A percentile compares a stretch with the other conserved stretches of the same genome.
These are phyloP conservation scores for Wickerhamiella bombiphila DNA, from an alignment of 805 yeast genomes.

Conservation along the genomic window DNA sequence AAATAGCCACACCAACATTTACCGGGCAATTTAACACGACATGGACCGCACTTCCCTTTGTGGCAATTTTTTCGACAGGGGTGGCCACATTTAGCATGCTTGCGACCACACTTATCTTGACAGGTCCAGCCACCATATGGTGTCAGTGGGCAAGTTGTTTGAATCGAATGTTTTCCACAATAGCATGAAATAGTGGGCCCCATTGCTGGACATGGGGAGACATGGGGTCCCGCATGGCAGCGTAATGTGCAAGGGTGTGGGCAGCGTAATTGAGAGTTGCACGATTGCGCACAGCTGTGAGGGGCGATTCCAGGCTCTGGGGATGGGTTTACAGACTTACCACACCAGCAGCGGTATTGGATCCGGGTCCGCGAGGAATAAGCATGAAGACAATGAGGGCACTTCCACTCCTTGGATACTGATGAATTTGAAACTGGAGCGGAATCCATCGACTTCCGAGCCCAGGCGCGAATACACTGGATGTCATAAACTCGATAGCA, in stretches of 20 bases:
- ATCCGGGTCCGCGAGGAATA: slow-evolving; percentile 5
- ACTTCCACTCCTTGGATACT: slow-evolving; percentile 12
- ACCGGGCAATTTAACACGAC: slow-evolving; percentile 19
- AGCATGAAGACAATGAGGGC: slow-evolving; percentile 16
- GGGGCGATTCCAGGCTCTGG: slow-evolving; percentile 7
- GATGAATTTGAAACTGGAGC: too few species aligned
- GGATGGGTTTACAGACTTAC: slow-evolving; percentile 10
- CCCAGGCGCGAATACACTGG: slow-evolving; percentile 80
- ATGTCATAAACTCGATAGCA: slow-evolving; percentile 80
- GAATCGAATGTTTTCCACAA: slow-evolving; percentile 11
- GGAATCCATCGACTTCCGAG: slow-evolving; percentile 37
- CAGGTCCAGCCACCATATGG: slow-evolving; percentile 14
- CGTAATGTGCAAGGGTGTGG: slow-evolving; percentile 19
- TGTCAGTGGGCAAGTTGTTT: slow-evolving; percentile 9
- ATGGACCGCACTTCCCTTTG: slow-evolving; percentile 12
- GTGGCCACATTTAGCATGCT: slow-evolving; percentile 13
- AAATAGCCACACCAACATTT: slow-evolving; percentile 26
- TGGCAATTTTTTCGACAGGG: slow-evolving; percentile 14
- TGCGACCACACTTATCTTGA: slow-evolving; percentile 5
- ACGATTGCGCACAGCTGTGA: slow-evolving; percentile 19
- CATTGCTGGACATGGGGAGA: slow-evolving; percentile 10
- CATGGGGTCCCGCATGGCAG: slow-evolving; percentile 19
- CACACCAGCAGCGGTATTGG: slow-evolving; percentile 17
- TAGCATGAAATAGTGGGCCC: slow-evolving; percentile 16
- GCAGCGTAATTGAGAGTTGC: slow-evolving; percentile 15